phyloP scores from a whole-genome alignment of 441 rosid species.

The Populus hybrid region DNA sequence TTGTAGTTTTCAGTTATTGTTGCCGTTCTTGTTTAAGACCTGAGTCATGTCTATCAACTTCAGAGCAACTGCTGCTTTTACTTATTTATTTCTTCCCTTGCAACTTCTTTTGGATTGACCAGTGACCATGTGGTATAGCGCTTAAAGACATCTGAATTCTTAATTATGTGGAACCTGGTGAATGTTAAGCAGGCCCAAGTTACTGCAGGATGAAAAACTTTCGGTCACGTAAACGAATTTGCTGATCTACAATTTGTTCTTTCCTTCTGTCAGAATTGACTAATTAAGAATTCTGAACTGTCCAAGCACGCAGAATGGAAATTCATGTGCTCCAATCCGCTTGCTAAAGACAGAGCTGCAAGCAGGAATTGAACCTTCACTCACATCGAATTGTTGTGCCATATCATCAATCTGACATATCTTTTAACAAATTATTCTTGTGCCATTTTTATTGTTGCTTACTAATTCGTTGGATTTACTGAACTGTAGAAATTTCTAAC shows the following conservation, averaged over 20 bases:
- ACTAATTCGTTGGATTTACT: background rate
- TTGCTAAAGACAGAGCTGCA: background rate
- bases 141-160: background rate
- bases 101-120: background rate
- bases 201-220: background rate
- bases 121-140: background rate
- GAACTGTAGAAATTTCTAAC: too few relatives aligned
- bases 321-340: background rate
- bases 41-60: background rate
- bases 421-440: too few relatives aligned
- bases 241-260: background rate
- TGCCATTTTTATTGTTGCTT: too few relatives aligned
- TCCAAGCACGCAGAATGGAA: background rate
- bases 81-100: background rate
- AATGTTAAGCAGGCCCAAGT: background rate
- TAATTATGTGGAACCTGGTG: background rate
- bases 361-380: background rate
- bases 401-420: too few relatives aligned
- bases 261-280: background rate
- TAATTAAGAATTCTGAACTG: background rate
- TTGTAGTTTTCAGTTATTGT: background rate
- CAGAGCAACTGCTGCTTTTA: background rate
- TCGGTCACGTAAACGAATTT: background rate
- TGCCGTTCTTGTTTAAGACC: background rate
- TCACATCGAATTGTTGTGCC: too few relatives aligned